Evolutionary conservation across 441 rosid genomes (phyloP), one percentile per base, ranked within the genome.

Genomic region (Theobroma grandiflorum): DNA sequence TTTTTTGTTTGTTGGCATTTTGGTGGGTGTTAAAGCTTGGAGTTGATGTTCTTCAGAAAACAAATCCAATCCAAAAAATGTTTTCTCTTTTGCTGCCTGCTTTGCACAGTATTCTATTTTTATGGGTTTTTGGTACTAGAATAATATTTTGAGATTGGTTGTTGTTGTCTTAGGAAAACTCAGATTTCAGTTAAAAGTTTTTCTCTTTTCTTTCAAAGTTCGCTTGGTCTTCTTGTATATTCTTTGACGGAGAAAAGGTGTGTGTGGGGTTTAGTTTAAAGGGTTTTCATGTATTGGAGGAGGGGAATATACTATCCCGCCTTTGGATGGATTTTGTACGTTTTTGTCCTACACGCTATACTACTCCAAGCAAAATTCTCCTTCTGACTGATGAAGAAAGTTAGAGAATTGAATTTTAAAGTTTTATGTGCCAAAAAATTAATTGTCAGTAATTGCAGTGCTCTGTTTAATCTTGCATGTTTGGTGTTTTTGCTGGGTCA

Each of bases 251-350:
- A 47, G 40, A 47, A 47, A 42, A 47, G 42, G 38, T 26, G 11
- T 72, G 26, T 52, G 62, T 9, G 9, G 35, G 37, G 33, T 18
- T 73, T 73, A 38, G 31, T 53, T 72, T 37, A 37, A 72, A 72
- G 47, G 14, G n/a, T 52, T 35, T 35, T 72, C 4, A 18, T 72
- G 7, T 45, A 8, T 22, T 53, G 64, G 8, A 72, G 64, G 8
- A 72, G 14, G 26, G 58, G 75, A 71, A 50, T 71, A 71, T 71
- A 31, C 75, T 33, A 49, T 45, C n/a, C 43, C 18, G 5, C 10
- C 26, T 49, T 70, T 26, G 11, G 59, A 49, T 49, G 58, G 55
- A 11, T 72, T 72, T 40, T 72, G 10, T 11, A 55, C 49, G 37
- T 53, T 55, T 72, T 72, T 26, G 6, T 6, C 76, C 63, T 72